Base-by-base conservation (phyloP, 1,284 basidiomycete species). In the Papiliotrema nemorosa region DNA sequence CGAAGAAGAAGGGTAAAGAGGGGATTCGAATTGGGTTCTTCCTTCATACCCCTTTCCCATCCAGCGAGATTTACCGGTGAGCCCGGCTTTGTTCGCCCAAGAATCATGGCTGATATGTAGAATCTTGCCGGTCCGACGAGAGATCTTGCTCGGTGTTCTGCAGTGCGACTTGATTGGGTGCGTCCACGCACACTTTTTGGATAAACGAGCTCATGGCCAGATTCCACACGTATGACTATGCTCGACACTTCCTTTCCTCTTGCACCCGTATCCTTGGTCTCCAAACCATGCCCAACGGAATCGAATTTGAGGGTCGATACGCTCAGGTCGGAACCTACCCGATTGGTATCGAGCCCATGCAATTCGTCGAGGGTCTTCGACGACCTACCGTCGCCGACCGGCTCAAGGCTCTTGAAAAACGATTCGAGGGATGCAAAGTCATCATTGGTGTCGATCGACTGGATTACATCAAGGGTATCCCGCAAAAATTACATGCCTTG, bases 141-240 rank as follows among this genome's bases (percentile, higher is more conserved):
- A 98, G 76, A 98, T 98, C 60, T 79, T 98, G 16, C 84, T 97
- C 21, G 96, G 94, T 39, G 84, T 97, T 35, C 79, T 98, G 14
- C 91, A 94, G 72, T 97, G 90, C 68, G 96, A 99, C 70, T 81
- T 98, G 57, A 90, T 97, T 62, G 92, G 92, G 44, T 72, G 45
- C 46, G 71, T 64, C 4, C 21, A 39, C 29, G 5, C n/a, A 6
- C 16, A 29, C 5, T 2, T 13, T 18, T 16, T 16, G 38, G 14
- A 44, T 38, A n/a, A 27, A 35, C 34, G 25, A 18, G 13, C 47
- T 45, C 27, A 42, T 24, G 20, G n/a, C 35, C 50, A 73, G 77
- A 12, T 99, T 98, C 82, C 94, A 99, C 78, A 99, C 96, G 1
- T 99, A 97, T 75, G 96, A 98, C 76, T 99, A 99, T 69, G 94